Evolutionary conservation across 108 stramenopile species (phyloP), one percentile per base, ranked within the genome.

Genomic region (Cylindrotheca fusiformis): DNA sequence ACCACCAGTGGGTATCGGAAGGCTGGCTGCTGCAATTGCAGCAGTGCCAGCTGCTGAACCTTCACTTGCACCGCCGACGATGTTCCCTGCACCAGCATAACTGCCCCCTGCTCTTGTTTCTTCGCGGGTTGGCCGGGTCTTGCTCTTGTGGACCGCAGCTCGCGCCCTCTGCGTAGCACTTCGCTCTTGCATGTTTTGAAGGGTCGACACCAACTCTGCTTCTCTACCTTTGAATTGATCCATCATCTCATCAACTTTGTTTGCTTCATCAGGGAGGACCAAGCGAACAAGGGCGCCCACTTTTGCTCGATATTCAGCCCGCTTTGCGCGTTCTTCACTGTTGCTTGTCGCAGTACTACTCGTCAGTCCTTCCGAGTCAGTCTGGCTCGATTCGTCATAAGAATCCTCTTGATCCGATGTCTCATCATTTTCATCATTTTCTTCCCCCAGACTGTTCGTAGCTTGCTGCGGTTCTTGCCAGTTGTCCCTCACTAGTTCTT

Each of bases 181-280:
- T 24, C 90, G 78, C 65, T 88, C 87, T 55, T 84, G 71, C 90
- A 92, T 92, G 31, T 83, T 84, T 52, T 87, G 84, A 12, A 92
- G 59, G 2, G 87, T 88, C 31, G 83, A 77, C 4, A 92, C 74
- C 26, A 92, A 68, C 54, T 92, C 90, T 49, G 84, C 84, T 53
- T 92, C 90, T 5, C 90, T 65, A 25, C 90, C 90, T 29, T 76
- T 67, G 65, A 92, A 92, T 58, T 92, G 83, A 21, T 77, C 84
- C 64, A 92, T 69, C 90, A 92, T 92, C 21, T 79, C 83, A 50
- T 86, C 82, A 10, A 92, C 71, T 63, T 92, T 88, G 29, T 88
- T 87, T 6, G 77, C 64, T 65, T 92, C 87, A 45, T 92, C 87
- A 0, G 90, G 90, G 24, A 87, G 82, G 33, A 87, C 82, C 4